These are phyloP conservation scores for Gossypium longicalyx DNA, from an alignment of 345 rosid species.

Conservation along the genomic window DNA sequence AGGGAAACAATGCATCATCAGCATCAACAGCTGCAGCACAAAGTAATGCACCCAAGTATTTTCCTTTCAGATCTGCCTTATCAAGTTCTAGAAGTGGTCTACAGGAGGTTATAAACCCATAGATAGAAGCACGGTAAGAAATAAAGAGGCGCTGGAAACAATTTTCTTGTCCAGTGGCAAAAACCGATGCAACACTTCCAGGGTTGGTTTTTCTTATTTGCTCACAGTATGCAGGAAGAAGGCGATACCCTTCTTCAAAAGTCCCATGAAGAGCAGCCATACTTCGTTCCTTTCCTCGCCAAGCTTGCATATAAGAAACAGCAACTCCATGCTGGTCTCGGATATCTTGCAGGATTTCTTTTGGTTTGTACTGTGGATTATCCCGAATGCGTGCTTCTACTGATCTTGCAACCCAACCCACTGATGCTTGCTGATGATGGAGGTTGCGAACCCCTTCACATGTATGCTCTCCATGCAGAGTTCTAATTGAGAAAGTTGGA, in stretches of 20 bases:
- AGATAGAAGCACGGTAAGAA: slow-evolving; percentile 83
- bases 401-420: slow-evolving; percentile 99
- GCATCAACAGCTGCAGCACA: slow-evolving; percentile 98
- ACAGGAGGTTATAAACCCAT: slow-evolving; percentile 85
- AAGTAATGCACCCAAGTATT: slow-evolving; percentile 76
- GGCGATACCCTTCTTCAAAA: slow-evolving; percentile 88
- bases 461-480: slow-evolving; percentile 86
- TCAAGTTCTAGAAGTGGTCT: slow-evolving; percentile 95
- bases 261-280: slow-evolving; percentile 99
- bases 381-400: slow-evolving; percentile 90
- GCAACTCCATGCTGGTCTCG: slow-evolving; percentile 96
- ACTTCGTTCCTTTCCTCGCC: slow-evolving; percentile 99
- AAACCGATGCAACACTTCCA: slow-evolving; percentile 89
- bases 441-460: slow-evolving; percentile 92
- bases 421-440: slow-evolving; percentile 99
- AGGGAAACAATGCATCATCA: slow-evolving; percentile 73
- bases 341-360: slow-evolving; percentile 91
- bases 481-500: slow-evolving; percentile 78
- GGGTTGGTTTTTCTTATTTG: slow-evolving; percentile 77
- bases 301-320: slow-evolving; percentile 99
- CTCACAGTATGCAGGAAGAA: slow-evolving; percentile 89
- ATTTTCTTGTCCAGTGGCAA: slow-evolving; percentile 76
- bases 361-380: slow-evolving; percentile 94
- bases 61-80: slow-evolving; percentile 87
- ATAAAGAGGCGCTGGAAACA: slow-evolving; percentile 94